These are phyloP conservation scores for Auricularia cornea DNA, from an alignment of 768 basidiomycete genomes.

Conservation along the genomic window DNA sequence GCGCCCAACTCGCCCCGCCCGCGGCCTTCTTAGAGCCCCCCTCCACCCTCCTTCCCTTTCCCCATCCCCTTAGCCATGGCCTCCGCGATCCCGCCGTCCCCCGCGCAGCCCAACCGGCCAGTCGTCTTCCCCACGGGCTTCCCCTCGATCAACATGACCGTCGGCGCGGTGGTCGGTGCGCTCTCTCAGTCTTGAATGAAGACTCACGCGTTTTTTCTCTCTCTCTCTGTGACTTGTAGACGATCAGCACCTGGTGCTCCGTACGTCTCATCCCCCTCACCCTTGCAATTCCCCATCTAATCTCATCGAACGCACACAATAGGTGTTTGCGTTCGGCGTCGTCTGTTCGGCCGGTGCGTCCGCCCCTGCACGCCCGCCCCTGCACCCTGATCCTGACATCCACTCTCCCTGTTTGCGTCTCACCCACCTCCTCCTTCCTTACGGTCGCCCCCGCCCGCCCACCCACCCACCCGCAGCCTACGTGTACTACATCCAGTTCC, in stretches of 20 bases:
- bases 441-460: neutral
- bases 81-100: neutral
- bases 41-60: no score
- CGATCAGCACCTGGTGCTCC: no score
- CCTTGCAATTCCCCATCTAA: no score
- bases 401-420: neutral
- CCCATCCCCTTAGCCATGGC: neutral
- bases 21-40: no score
- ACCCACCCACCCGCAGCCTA: neutral
- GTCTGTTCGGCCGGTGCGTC: neutral
- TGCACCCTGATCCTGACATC: neutral
- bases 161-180: neutral
- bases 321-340: neutral
- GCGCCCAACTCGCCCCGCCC: no score
- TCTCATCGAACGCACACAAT: no score
- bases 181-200: no score
- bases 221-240: no score
- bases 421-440: neutral
- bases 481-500: neutral
- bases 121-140: neutral
- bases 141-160: neutral
- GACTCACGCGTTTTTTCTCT: no score
- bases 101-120: neutral
- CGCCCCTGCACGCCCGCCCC: neutral
- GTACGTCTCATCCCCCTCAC: no score